These are phyloP conservation scores for Vitis hybrid DNA, from an alignment of 177 flowering plant species.

Conservation along the genomic window DNA sequence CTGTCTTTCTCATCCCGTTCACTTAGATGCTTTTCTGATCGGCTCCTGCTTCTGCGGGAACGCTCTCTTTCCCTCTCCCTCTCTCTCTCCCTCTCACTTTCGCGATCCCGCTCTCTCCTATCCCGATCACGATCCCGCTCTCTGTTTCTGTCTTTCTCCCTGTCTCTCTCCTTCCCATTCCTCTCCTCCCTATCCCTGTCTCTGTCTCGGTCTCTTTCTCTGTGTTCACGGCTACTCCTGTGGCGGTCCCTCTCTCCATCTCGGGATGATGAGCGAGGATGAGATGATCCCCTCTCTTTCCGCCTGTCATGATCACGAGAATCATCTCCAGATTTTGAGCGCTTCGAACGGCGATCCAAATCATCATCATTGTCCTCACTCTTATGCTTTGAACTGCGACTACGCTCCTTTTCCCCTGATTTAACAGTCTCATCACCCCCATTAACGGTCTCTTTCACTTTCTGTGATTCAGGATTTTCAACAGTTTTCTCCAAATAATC, in stretches of 20 bases:
- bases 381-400: constrained; percentile 53
- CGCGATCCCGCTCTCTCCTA: constrained; percentile 23
- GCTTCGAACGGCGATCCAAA: constrained; percentile 41
- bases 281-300: constrained; percentile 41
- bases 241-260: constrained; percentile 55
- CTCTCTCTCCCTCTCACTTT: constrained; percentile 34
- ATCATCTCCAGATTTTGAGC: constrained; percentile 57
- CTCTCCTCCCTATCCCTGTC: constrained; percentile 34
- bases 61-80: constrained; percentile 43
- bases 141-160: constrained; percentile 33
- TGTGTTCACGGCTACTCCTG: constrained; percentile 51
- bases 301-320: constrained; percentile 39
- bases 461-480: constrained; percentile 53
- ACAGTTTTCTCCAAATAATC: constrained; percentile 76
- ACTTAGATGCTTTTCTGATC: constrained; percentile 51
- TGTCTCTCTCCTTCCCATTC: constrained; percentile 30
- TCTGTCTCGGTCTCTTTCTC: constrained; percentile 40
- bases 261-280: constrained; percentile 45
- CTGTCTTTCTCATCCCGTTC: constrained; percentile 40
- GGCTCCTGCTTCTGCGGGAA: constrained; percentile 70
- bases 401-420: constrained; percentile 37
- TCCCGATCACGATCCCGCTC: constrained; percentile 27
- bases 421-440: constrained; percentile 44
- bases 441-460: constrained; percentile 38
- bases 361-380: constrained; percentile 43